Conservation (phyloP, 345 rosid species). For the Geranium rotundifolium region DNA sequence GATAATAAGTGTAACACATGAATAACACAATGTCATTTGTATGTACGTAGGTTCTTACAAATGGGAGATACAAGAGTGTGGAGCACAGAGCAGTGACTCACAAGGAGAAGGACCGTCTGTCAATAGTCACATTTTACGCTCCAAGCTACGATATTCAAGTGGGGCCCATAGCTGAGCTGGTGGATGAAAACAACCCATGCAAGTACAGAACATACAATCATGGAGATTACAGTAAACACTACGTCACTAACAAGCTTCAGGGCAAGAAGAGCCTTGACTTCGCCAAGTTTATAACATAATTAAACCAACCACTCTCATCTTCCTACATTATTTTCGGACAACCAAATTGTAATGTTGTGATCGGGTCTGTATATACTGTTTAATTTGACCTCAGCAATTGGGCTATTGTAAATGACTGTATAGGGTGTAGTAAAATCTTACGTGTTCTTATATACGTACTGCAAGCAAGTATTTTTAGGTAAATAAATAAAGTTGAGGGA, state of each 20-base stretch:
- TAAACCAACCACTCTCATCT: too few species aligned
- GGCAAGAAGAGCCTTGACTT: slow-evolving; percentile 87
- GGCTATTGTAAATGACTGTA: too few species aligned
- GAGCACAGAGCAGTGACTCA: slow-evolving; percentile 91
- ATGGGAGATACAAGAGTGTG: slow-evolving; percentile 90
- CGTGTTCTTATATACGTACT: too few species aligned
- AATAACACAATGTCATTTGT: not conserved
- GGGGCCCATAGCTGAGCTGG: slow-evolving; percentile 65
- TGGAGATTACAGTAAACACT: slow-evolving; percentile 87
- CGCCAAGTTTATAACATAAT: slow-evolving; percentile 34
- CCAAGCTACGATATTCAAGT: slow-evolving; percentile 81
- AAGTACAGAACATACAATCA: slow-evolving; percentile 75
- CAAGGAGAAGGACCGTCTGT: slow-evolving; percentile 59
- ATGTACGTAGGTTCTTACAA: slow-evolving; percentile 57
- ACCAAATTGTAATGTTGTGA: too few species aligned
- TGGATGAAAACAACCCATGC: slow-evolving; percentile 71
- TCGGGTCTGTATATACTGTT: too few species aligned
- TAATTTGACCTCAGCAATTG: too few species aligned
- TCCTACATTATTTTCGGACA: too few species aligned
- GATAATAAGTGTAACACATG: not conserved
- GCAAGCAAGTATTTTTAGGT: too few species aligned
- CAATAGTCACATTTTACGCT: slow-evolving; percentile 90
- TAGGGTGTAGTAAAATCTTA: too few species aligned
- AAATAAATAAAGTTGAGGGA: too few species aligned
- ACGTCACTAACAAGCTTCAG: slow-evolving; percentile 66